Evolutionary conservation across 306 rosid species (phyloP), one percentile per base, ranked within the genome.

Genomic region (Crataegus laevigata): DNA sequence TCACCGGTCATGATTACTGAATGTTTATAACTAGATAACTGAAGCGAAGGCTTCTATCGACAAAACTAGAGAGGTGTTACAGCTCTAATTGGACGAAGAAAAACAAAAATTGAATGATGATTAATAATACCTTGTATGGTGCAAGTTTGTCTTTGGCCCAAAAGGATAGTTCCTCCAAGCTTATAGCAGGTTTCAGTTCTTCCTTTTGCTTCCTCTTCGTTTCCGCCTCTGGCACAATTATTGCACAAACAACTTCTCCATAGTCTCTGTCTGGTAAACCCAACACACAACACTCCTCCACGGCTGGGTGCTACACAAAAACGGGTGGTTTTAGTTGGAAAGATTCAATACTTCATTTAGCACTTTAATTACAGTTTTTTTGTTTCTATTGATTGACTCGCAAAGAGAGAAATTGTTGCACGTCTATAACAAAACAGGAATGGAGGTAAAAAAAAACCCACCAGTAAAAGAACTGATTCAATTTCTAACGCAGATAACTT

Each of bases 401-500:
- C 34, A 26, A 73, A 66, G 50, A 13, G 45, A 45, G 66, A 58
- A 65, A 50, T n/a, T 69, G 28, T 22, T 60, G 45, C 54, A n/a
- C 26, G 6, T 9, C 28, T 25, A 26, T 43, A 75, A 32, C 8
- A 43, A 71, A 66, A 78, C 55, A 7, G 36, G 11, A 28, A 24
- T 28, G 63, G 76, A 70, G 60, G 17, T 66, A 54, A 72, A 63
- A 60, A 75, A 63, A n/a, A 24, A 79, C 80, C 81, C 81, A 84
- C 98, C 97, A 91, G 86, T 78, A 89, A 55, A 51, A 94, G 80
- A 67, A 88, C 86, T n/a, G 97, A 94, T 83, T 94, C 98, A 22
- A 91, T 94, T 84, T 94, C 97, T 81, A 94, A 81, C 14, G 96
- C 97, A 57, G 97, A 94, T 75, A 91, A 82, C 78, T 94, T 94